Base-by-base conservation (phyloP, 306 rosid genomes). In the Quillaja saponaria region DNA sequence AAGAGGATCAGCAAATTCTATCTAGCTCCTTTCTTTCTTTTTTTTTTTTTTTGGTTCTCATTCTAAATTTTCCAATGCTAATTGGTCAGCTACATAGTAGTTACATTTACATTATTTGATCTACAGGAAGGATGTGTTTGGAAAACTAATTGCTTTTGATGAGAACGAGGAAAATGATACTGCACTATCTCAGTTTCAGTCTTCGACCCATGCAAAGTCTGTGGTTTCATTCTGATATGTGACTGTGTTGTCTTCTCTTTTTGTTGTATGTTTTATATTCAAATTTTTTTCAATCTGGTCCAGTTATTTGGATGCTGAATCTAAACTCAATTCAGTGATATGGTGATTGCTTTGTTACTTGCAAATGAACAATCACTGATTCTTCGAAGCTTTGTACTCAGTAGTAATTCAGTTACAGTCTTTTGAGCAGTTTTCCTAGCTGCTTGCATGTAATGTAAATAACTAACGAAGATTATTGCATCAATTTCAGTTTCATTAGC, bases 141-240 rank as follows among this genome's bases (percentile, higher is more conserved):
- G 89, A 61, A 78, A 78, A 55, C 82, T 84, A 5, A 47, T 87
- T 28, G 67, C 61, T 18, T 89, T 82, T 39, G 90, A 92, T 57
- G 95, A 80, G 55, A 82, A 66, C 17, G 97, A 90, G 39, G 95
- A 89, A 72, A 71, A 63, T 74, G 95, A 85, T 60, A 76, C 87
- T 42, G 82, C 87, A 20, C 58, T 65, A 12, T 78, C 87, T 50
- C 78, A 69, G 68, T 37, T 78, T 71, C 82, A 86, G 61, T 47
- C 95, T 45, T 85, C 91, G 55, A 66, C 72, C 62, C 85, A 76
- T 48, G 79, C 82, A 5, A 81, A 61, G 58, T 69, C 88, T 2
- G 79, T 76, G 67, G 89, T 71, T 46, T 72, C 95, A 4, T 84
- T 71, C 69, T 85, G 85, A 80, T 58, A 55, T 46, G 45, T 57